Conservation (phyloP, 441 rosid species). For the Erodium texanum region DNA sequence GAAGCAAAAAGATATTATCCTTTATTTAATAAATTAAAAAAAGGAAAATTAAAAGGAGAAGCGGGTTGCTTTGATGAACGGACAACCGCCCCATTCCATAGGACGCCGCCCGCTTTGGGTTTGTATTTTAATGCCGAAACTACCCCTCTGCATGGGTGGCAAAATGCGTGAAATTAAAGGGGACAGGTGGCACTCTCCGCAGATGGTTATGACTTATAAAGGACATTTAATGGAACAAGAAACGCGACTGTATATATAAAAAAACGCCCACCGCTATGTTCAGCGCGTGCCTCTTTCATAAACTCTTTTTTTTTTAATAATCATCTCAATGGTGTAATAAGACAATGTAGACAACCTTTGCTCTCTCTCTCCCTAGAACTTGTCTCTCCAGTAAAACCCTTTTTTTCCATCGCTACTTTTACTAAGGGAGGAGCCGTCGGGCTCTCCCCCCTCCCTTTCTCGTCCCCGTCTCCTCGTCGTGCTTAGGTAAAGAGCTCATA, state of each 20-base stretch:
- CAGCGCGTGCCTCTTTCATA: neutral
- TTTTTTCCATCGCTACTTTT: too few species aligned
- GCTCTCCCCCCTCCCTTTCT: too few species aligned
- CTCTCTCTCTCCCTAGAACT: too few species aligned
- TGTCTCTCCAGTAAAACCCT: too few species aligned
- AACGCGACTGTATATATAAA: neutral
- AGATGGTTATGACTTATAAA: neutral
- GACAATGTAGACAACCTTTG: too few species aligned
- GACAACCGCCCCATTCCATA: neutral
- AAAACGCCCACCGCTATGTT: neutral
- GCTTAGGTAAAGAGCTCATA: too few species aligned
- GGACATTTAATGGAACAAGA: slow-evolving; percentile 1
- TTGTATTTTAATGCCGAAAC: neutral
- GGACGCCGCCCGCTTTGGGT: neutral
- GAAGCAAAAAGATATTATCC: slow-evolving; percentile 27
- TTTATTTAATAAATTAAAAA: slow-evolving; percentile 14
- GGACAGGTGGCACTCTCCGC: neutral
- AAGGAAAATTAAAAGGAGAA: neutral
- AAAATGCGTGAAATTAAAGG: neutral
- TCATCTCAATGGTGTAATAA: too few species aligned
- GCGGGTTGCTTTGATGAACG: neutral
- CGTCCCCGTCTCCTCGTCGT: too few species aligned
- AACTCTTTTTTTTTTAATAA: too few species aligned
- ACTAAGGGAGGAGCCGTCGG: too few species aligned
- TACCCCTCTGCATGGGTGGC: neutral